Evolutionary conservation across 805 yeast genomes (phyloP).

Genomic region (Wickerhamomyces canadensis): DNA sequence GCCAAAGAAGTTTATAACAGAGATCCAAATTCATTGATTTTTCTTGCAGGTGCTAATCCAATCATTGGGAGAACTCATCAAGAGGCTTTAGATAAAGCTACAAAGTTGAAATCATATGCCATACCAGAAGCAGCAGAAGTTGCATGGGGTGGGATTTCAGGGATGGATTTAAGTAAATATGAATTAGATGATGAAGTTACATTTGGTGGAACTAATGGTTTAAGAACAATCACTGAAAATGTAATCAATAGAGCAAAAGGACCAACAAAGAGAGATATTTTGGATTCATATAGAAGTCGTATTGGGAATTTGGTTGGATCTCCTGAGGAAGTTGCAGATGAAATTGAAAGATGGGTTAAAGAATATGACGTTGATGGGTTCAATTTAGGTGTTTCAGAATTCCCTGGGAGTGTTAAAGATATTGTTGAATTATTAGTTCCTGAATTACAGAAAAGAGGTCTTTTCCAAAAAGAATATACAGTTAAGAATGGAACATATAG

Average conservation of each 20-base stretch:
- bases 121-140: slow-evolving; percentile 34
- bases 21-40: slow-evolving; percentile 29
- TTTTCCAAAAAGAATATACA: slow-evolving; percentile 32
- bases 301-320: slow-evolving; percentile 27
- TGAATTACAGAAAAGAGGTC: slow-evolving; percentile 27
- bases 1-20: slow-evolving; percentile 29
- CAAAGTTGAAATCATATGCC: slow-evolving; percentile 21
- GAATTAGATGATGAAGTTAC: slow-evolving; percentile 25
- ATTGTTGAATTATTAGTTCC: slow-evolving; percentile 29
- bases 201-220: slow-evolving; percentile 23
- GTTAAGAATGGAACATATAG: slow-evolving; percentile 27
- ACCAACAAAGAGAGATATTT: slow-evolving; percentile 17
- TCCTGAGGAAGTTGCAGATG: slow-evolving; percentile 25
- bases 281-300: slow-evolving; percentile 16
- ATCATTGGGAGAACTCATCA: slow-evolving; percentile 32
- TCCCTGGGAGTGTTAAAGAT: slow-evolving; percentile 34
- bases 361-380: slow-evolving; percentile 22
- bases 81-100: slow-evolving; percentile 30
- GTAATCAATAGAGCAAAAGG: slow-evolving; percentile 17
- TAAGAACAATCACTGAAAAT: slow-evolving; percentile 25
- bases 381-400: slow-evolving; percentile 31
- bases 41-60: slow-evolving; percentile 27
- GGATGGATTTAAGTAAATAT: slow-evolving; percentile 31
- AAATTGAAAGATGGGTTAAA: slow-evolving; percentile 1
- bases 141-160: slow-evolving; percentile 36